phyloP scores from a whole-genome alignment of 2,329 filamentous ascomycete genomes.

The Fusarium tjaetaba region DNA sequence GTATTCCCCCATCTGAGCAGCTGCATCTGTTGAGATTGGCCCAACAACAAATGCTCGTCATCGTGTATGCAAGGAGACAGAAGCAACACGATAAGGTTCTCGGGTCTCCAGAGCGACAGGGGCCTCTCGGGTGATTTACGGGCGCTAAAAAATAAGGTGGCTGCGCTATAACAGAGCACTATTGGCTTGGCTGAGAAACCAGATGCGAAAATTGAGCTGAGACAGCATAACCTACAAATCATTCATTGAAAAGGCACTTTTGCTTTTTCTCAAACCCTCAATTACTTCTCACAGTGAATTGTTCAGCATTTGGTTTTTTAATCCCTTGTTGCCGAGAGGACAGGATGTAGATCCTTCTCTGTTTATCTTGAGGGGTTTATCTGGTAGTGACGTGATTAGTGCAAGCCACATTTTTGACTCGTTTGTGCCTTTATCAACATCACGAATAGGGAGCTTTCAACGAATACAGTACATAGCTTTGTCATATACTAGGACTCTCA shows the following conservation, averaged over 20 bases:
- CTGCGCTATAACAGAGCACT: not conserved
- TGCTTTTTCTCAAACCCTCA: accelerated
- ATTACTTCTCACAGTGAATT: accelerated
- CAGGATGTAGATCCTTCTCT: accelerated
- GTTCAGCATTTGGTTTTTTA: too few relatives aligned
- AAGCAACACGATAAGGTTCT: not conserved
- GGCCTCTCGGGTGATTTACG: not conserved
- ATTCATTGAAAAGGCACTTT: not conserved
- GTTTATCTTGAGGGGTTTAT: not conserved
- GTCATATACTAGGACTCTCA: accelerated
- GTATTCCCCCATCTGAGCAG: too few relatives aligned
- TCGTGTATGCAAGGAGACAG: conserved; percentile 12
- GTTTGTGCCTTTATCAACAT: too few relatives aligned
- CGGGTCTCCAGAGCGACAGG: conserved; percentile 21
- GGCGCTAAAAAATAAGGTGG: not conserved
- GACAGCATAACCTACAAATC: not conserved
- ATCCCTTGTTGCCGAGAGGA: not conserved
- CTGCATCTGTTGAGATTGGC: not conserved
- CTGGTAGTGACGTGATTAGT: not conserved
- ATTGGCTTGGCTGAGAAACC: not conserved
- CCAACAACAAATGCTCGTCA: conserved; percentile 13
- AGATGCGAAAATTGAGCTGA: not conserved
- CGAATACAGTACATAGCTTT: not conserved
- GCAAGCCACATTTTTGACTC: not conserved
- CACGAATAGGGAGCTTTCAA: accelerated